Evolutionary conservation across 352 stramenopile species (phyloP), one percentile per base, ranked within the genome.

Genomic region (Phytopythium ostracodes): DNA sequence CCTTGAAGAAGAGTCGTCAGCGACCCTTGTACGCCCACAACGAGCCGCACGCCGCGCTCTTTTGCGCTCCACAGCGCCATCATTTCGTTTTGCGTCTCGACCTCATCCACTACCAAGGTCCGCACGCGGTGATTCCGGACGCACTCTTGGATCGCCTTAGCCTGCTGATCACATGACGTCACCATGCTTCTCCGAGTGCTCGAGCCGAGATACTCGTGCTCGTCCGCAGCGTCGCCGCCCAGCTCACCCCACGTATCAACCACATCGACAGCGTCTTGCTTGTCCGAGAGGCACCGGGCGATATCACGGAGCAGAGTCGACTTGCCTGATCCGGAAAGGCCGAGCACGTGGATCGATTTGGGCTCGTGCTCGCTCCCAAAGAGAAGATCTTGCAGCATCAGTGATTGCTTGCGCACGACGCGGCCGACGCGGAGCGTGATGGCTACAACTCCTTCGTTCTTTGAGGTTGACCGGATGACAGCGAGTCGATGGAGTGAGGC

Each of bases 161-260:
- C 53, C 15, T 59, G 53, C 11, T 50, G 33, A 9, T 49, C 12
- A 6, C 20, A 35, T 4, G 35, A 29, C 15, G 8, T 22, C 20
- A 59, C 38, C 53, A 46, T 27, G 31, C 29, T 20, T 12, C 33
- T 11, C 20, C 22, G 35, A 12, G 33, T n/a, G n/a, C 52, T 18
- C 2, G 27, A 42, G 29, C 33, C 18, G 35, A 35, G 6, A 10
- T 31, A n/a, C 20, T 43, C 17, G 31, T 40, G 33, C 8, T 20
- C 2, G 11, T 47, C 22, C 8, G 31, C 29, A 29, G 0, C 20
- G 8, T 35, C n/a, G 14, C 53, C 35, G 11, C n/a, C 33, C 31
- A 59, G 22, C 8, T 59, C 53, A 6, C 38, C 15, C 52, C 52
- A 58, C 4, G 33, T 58, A 6, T 58, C 52, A 7, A 58, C n/a